Percentiles rank a stretch among this genome's conserved stretches.
phyloP scores from a whole-genome alignment of 805 yeast genomes.

The Starmerella lactis-condensi region DNA sequence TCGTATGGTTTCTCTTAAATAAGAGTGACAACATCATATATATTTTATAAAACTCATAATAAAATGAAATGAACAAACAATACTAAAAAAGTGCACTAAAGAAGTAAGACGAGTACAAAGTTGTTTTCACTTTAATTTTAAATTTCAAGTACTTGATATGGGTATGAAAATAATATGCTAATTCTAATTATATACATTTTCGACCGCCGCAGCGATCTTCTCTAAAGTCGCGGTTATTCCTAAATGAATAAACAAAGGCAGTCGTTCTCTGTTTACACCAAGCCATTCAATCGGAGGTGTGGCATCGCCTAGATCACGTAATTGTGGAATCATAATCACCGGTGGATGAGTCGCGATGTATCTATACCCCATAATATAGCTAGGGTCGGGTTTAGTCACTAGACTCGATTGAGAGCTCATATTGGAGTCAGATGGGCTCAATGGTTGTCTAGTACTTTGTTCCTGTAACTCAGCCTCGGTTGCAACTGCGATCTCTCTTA shows the following conservation, averaged over 20 bases:
- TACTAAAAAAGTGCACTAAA: no score
- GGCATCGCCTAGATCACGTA: conserved; percentile 84
- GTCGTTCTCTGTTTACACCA: conserved; percentile 70
- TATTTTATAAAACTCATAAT: conserved; percentile 3
- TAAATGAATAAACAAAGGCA: conserved; percentile 79
- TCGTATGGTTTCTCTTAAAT: conserved; percentile 20
- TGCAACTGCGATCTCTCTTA: neutral
- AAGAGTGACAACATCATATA: conserved; percentile 9
- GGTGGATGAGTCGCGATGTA: conserved; percentile 60
- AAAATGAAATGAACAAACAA: no score
- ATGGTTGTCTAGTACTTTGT: neutral
- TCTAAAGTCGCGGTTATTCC: conserved; percentile 56
- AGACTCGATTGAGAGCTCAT: neutral
- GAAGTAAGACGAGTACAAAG: neutral
- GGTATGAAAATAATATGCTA: no score
- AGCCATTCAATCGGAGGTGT: conserved; percentile 98
- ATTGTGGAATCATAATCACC: conserved; percentile 68
- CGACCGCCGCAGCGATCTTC: conserved; percentile 52
- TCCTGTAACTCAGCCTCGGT: conserved; percentile 1
- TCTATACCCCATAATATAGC: conserved; percentile 3
- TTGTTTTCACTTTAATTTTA: no score
- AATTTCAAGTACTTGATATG: no score
- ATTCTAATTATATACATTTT: no score
- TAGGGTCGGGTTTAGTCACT: neutral
- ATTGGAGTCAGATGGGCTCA: neutral